A percentile compares a stretch with the other conserved stretches of the same genome.
Evolutionary conservation across 2,329 filamentous ascomycete genomes (phyloP).

Genomic region (Penicillium hesseltinei): DNA sequence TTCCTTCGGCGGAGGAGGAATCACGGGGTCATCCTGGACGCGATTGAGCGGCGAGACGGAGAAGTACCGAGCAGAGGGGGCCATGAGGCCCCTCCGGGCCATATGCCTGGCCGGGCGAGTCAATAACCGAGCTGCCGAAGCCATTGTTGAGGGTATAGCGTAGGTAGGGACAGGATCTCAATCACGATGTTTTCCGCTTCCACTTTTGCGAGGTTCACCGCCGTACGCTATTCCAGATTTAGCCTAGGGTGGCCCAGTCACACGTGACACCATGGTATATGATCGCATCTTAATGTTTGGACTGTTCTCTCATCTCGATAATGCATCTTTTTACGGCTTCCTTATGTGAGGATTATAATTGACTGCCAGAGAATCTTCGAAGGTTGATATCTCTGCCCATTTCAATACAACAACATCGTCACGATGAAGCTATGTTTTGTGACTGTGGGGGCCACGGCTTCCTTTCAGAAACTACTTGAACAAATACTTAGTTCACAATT

Average conservation of each 20-base stretch:
- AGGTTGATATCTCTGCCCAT: background rate
- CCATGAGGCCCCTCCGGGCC: conserved; percentile 31
- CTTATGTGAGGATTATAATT: background rate
- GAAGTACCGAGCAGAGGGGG: conserved; percentile 31
- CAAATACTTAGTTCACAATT: conserved; percentile 64
- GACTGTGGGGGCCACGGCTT: conserved; percentile 87
- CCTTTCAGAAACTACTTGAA: conserved; percentile 70
- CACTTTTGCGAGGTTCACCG: conserved; percentile 18
- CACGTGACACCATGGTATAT: conserved; percentile 6
- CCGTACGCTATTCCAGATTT: background rate
- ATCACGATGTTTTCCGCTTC: conserved; percentile 23
- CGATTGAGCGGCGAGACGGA: conserved; percentile 35
- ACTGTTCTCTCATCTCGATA: background rate
- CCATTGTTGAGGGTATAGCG: conserved; percentile 35
- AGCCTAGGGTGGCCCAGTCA: background rate
- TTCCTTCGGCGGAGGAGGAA: conserved; percentile 30
- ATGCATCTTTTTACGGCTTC: background rate
- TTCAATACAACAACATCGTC: background rate
- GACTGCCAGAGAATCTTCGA: background rate
- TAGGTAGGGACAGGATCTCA: conserved; percentile 11
- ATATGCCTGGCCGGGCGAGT: conserved; percentile 36
- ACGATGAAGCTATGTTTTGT: conserved; percentile 65
- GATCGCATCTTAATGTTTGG: background rate
- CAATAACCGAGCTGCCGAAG: conserved; percentile 39
- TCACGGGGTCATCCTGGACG: conserved; percentile 35